Percentiles rank a stretch among this genome's conserved stretches.
Conservation (phyloP, 2,329 filamentous ascomycete genomes). For the Ascocoryne sarcoides region DNA sequence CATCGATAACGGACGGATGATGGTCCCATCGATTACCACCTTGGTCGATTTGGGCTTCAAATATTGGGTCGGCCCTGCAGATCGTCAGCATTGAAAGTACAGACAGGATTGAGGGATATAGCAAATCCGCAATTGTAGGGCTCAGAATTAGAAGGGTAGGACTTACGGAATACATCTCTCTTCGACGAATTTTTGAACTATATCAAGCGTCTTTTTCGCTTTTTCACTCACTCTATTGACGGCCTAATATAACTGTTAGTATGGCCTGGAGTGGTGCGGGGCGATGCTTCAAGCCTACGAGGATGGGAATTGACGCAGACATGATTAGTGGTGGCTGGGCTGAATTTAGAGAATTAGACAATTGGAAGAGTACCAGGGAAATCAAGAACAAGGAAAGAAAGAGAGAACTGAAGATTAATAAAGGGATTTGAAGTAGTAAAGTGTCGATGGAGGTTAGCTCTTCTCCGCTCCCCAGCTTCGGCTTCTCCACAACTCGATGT, state of each 20-base stretch:
- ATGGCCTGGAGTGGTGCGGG: constrained; percentile 5
- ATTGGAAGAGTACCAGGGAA: too few relatives aligned
- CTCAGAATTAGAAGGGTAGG: not conserved
- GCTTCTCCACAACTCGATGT: not conserved
- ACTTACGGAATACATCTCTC: constrained; percentile 80
- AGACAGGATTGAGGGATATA: constrained; percentile 3
- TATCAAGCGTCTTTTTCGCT: constrained; percentile 74
- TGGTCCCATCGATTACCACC: constrained; percentile 67
- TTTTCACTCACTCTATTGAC: constrained; percentile 61
- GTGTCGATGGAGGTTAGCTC: too few relatives aligned
- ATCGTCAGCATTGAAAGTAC: constrained; percentile 12
- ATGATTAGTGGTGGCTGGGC: not conserved
- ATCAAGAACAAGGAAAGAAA: too few relatives aligned
- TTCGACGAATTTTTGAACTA: constrained; percentile 92
- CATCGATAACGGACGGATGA: constrained; percentile 76
- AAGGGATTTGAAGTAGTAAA: not conserved
- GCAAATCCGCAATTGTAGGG: too few relatives aligned
- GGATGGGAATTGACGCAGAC: constrained; percentile 32
- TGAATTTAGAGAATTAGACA: too few relatives aligned
- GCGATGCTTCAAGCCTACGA: constrained; percentile 29
- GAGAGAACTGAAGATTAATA: not conserved
- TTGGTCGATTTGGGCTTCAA: constrained; percentile 66
- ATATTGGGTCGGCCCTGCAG: constrained; percentile 65
- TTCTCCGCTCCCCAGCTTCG: too few relatives aligned
- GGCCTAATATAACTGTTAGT: constrained; percentile 21